Base-by-base conservation (phyloP, 169 alveolate genomes). In the Plasmodium vinckei region DNA sequence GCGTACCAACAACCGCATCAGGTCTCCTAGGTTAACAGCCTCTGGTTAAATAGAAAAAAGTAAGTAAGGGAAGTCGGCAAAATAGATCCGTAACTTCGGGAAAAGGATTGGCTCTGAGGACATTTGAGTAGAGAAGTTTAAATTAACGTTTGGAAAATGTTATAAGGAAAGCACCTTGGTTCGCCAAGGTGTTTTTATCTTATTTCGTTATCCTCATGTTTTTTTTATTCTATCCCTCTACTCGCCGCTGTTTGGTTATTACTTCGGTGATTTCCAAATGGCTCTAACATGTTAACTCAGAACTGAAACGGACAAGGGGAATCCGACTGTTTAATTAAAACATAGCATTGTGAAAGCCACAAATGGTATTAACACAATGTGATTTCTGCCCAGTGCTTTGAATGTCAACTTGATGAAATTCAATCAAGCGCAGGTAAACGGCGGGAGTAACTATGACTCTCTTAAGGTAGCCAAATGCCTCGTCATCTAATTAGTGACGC, bases 341-440 rank as follows among this genome's bases (percentile, higher is more conserved):
- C 97, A 94, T 94, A 95, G 97, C 97, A 94, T 94, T 95, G 98
- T 94, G 97, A 95, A 88, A 96, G 94, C 96, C 97, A 77, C 72
- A 93, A 91, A 87, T 73, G 96, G 97, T 94, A 97, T 94, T 95
- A 97, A 95, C 97, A 92, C 97, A 95, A 95, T 94, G 97, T 96
- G 97, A 95, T 94, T 95, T 96, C 97, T 96, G 98, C 98, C 98
- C 98, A 95, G 97, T 95, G 97, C 98, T 95, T 97, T 95, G 98
- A 95, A 94, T 96, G 96, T 94, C 97, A 95, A 94, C 75, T 96
- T 94, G 97, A 88, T 91, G 97, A 93, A 95, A 95, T 96, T 96
- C 98, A 93, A 94, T 91, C 94, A 95, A 94, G 97, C 97, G 95
- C 97, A 97, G 98, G 97, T 95, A 94, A 94, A 93, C 96, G 97